Conservation (phyloP, 768 basidiomycete species). For the Suillus sp. region DNA sequence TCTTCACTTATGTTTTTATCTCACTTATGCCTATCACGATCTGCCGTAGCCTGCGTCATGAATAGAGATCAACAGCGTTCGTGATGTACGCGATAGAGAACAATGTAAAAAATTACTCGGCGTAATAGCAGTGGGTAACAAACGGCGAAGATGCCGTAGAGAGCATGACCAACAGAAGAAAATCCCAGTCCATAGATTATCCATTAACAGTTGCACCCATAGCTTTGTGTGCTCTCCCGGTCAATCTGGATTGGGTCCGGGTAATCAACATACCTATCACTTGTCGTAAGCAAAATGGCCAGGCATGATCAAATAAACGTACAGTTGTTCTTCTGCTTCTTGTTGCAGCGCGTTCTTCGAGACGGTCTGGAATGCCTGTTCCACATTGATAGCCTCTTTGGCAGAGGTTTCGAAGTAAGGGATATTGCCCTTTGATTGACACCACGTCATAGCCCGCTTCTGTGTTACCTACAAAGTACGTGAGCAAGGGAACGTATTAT, state of each 20-base stretch:
- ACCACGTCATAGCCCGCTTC: constrained; percentile 99
- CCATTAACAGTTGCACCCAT: constrained; percentile 83
- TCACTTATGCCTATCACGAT: constrained; percentile 3
- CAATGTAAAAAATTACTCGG: constrained; percentile 38
- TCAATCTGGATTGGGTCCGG: constrained; percentile 98
- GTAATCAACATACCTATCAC: constrained; percentile 92
- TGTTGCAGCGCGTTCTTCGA: constrained; percentile 99
- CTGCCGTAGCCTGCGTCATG: constrained; percentile 19
- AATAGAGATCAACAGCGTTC: constrained; percentile 22
- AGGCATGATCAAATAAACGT: constrained; percentile 31
- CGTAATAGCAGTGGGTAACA: constrained; percentile 36
- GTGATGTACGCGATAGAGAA: constrained; percentile 15
- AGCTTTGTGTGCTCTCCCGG: constrained; percentile 86
- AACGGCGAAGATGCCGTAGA: constrained; percentile 27
- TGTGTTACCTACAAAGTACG: constrained; percentile 76
- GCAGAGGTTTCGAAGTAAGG: constrained; percentile 99
- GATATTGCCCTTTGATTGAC: constrained; percentile 98
- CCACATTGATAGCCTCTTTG: constrained; percentile 99
- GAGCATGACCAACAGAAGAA: constrained; percentile 27
- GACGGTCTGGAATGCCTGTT: constrained; percentile 99
- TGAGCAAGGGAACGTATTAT: background rate
- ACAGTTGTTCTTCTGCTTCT: constrained; percentile 96
- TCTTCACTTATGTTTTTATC: constrained; percentile 20
- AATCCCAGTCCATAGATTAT: constrained; percentile 33
- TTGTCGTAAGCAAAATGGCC: constrained; percentile 16